Evolutionary conservation across 1,139 yeast genomes (phyloP), one percentile per base, ranked within the genome.

Genomic region (Blastobotrys proliferans): DNA sequence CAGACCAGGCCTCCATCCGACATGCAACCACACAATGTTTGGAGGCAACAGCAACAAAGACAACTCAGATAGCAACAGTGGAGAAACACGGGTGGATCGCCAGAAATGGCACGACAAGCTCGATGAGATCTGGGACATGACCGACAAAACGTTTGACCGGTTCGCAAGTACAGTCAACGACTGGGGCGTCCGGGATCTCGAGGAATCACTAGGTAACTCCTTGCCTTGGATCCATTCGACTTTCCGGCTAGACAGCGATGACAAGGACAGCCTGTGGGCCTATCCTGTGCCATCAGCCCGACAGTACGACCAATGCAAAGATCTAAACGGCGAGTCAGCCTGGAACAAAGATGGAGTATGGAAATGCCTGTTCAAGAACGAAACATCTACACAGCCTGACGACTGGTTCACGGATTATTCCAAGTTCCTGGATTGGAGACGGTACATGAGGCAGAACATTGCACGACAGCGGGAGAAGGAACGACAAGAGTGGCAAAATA

Each of bases 331-430:
- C 1, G 68, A 74, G 14, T 75, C 86, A 1, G 79, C 80, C 6
- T 88, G 95, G 95, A 92, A 84, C 55, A 68, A 73, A 35, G 61
- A 61, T 20, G 96, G 96, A 0, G 74, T 79, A 61, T 88, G 96
- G 96, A 74, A 88, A 56, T 88, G 97, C 63, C 67, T 88, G 43
- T 83, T 88, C 64, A 95, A 95, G 22, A 71, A 72, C 25, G 45
- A 44, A 18, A 35, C 36, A 14, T 38, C 40, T 6, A 36, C 45
- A 32, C 45, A 50, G 24, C 43, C 43, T 31, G 46, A 49, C 28
- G 41, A 69, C 26, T 77, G 71, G 60, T 87, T 86, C 67, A 69
- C 70, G 25, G 83, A 76, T 45, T 81, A 76, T 60, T 78, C 79
- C 24, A 84, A 78, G 33, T 76, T 73, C 52, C 66, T 87, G 62